These are phyloP conservation scores for Periglandula ipomoeae DNA, from an alignment of 2,329 filamentous ascomycete genomes.

Conservation along the genomic window DNA sequence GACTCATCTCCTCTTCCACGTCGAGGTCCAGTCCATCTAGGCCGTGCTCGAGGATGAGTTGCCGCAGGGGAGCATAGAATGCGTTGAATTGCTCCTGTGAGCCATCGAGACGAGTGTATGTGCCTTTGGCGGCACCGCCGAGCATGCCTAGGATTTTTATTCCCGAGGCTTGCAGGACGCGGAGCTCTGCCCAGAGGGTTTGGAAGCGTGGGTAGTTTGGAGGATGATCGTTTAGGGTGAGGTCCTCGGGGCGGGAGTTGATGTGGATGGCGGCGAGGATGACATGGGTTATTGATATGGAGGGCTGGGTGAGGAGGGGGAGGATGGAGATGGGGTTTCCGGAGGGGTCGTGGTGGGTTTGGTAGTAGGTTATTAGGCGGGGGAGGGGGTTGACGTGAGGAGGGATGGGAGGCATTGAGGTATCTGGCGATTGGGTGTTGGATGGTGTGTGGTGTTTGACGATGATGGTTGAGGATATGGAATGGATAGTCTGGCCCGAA, in stretches of 20 bases:
- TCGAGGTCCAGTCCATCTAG: slow-evolving; percentile 70
- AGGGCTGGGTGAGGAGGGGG: slow-evolving; percentile 37
- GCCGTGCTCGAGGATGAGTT: slow-evolving; percentile 50
- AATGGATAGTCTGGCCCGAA: too few relatives aligned
- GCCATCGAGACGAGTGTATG: slow-evolving; percentile 52
- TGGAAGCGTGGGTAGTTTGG: slow-evolving; percentile 59
- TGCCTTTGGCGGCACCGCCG: slow-evolving; percentile 73
- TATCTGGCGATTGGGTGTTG: too few relatives aligned
- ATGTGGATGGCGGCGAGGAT: slow-evolving; percentile 83
- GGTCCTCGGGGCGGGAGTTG: slow-evolving; percentile 53
- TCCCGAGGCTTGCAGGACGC: slow-evolving; percentile 60
- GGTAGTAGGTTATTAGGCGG: slow-evolving; percentile 43
- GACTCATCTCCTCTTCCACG: slow-evolving; percentile 67
- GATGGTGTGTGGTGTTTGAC: too few relatives aligned
- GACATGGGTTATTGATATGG: slow-evolving; percentile 60
- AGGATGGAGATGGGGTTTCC: slow-evolving; percentile 42
- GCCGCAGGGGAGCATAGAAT: slow-evolving; percentile 61
- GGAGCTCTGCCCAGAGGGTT: slow-evolving; percentile 70
- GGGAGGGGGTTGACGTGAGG: slow-evolving; percentile 24
- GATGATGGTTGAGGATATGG: too few relatives aligned
- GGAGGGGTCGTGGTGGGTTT: slow-evolving; percentile 40
- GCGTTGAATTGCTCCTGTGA: slow-evolving; percentile 53
- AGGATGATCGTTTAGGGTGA: slow-evolving; percentile 73
- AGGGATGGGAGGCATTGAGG: slow-evolving; percentile 24
- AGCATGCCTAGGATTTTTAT: slow-evolving; percentile 81